Percentiles rank a stretch among this genome's conserved stretches.
Evolutionary conservation across 2,329 filamentous ascomycete genomes (phyloP).

Genomic region (Penicillium sp.): DNA sequence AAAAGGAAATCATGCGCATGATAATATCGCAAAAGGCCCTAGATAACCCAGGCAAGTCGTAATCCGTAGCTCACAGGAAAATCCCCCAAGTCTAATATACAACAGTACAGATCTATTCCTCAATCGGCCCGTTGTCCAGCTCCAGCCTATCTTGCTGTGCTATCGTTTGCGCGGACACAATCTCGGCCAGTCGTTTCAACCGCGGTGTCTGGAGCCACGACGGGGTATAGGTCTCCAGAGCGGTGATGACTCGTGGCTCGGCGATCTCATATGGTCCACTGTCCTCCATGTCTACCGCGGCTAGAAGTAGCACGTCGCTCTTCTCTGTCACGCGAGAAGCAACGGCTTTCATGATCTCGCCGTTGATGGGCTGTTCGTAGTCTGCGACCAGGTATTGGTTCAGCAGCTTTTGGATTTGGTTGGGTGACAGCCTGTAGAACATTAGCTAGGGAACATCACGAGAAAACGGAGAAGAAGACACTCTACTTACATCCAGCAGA

Average conservation of each 20-base stretch:
- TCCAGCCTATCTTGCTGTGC: slow-evolving; percentile 88
- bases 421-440: slow-evolving; percentile 74
- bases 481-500: slow-evolving; percentile 94
- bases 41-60: slow-evolving; percentile 22
- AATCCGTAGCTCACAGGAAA: slow-evolving; percentile 28
- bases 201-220: slow-evolving; percentile 97
- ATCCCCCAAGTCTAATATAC: slow-evolving; percentile 26
- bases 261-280: slow-evolving; percentile 98
- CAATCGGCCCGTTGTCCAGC: slow-evolving; percentile 29
- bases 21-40: slow-evolving; percentile 24
- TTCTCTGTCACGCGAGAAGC: slow-evolving; percentile 96
- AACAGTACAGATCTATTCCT: slow-evolving; percentile 26
- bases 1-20: slow-evolving; percentile 23
- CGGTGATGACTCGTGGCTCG: slow-evolving; percentile 91
- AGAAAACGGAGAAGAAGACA: neutral
- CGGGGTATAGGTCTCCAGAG: slow-evolving; percentile 94
- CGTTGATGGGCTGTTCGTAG: slow-evolving; percentile 98
- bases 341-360: slow-evolving; percentile 99
- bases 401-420: slow-evolving; percentile 97
- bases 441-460: neutral
- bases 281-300: slow-evolving; percentile 98
- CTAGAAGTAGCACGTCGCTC: slow-evolving; percentile 88
- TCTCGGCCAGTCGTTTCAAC: slow-evolving; percentile 94
- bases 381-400: slow-evolving; percentile 98
- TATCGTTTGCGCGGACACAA: slow-evolving; percentile 93